Evolutionary conservation across 805 yeast genomes (phyloP).

Genomic region (Middelhovenomyces tepae): DNA sequence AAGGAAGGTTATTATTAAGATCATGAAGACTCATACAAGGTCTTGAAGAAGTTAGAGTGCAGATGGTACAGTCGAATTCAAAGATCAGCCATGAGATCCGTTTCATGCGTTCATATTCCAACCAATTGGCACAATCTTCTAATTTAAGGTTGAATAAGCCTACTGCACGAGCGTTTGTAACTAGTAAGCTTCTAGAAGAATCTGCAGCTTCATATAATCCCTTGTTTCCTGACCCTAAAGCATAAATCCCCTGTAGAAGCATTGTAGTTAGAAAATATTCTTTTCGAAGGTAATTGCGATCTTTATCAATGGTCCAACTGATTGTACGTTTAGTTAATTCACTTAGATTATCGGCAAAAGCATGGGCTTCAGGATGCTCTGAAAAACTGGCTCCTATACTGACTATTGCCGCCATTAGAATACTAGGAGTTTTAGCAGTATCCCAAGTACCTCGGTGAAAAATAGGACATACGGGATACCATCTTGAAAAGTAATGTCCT

Average conservation of each 20-base stretch:
- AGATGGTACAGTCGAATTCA: constrained; percentile 17
- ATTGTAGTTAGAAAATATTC: constrained; percentile 14
- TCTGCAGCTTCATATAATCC: constrained; percentile 17
- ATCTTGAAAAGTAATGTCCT: constrained; percentile 14
- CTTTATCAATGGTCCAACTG: constrained; percentile 13
- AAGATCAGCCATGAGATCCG: constrained; percentile 17
- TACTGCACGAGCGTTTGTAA: constrained; percentile 14
- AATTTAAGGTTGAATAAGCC: constrained; percentile 13
- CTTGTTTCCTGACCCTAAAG: constrained; percentile 18
- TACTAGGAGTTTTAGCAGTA: constrained; percentile 10
- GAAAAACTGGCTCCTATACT: constrained; percentile 19
- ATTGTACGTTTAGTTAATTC: constrained; percentile 15
- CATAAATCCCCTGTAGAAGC: constrained; percentile 16
- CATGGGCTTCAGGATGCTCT: constrained; percentile 13
- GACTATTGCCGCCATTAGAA: constrained; percentile 15
- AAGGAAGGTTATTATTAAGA: constrained; percentile 17
- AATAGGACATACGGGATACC: constrained; percentile 15
- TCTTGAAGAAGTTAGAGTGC: constrained; percentile 15
- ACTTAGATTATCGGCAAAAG: constrained; percentile 17
- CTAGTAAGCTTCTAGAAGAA: constrained; percentile 13
- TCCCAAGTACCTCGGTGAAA: constrained; percentile 16
- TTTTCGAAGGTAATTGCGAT: constrained; percentile 12
- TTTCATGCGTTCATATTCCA: constrained; percentile 14
- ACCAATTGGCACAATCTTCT: constrained; percentile 14
- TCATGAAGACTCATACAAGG: constrained; percentile 17